Conservation (phyloP, 2,329 filamentous ascomycete species). For the Coniochaeta prunicola region DNA sequence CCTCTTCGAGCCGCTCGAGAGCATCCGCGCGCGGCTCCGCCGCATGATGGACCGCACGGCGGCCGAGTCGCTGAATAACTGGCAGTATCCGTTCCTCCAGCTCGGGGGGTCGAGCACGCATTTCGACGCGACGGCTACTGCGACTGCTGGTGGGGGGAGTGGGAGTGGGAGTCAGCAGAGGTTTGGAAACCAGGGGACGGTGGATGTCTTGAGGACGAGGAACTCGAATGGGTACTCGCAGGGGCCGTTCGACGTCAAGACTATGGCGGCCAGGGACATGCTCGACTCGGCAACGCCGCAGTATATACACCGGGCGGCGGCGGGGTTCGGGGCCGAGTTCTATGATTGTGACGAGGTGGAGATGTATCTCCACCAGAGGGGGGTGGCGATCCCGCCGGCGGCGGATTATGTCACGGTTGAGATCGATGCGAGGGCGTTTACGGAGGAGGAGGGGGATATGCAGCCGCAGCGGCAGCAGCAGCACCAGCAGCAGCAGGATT, state of each 20-base stretch:
- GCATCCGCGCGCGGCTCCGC: conserved; percentile 35
- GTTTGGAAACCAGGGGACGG: conserved; percentile 29
- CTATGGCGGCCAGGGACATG: conserved; percentile 31
- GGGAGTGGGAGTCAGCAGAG: background rate
- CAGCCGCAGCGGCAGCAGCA: too few relatives aligned
- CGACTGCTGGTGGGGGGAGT: background rate
- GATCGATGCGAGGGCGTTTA: conserved; percentile 37
- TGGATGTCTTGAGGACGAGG: conserved; percentile 17
- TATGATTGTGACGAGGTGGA: conserved; percentile 74
- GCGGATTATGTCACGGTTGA: conserved; percentile 55
- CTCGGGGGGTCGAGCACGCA: conserved; percentile 64
- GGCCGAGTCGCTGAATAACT: conserved; percentile 45
- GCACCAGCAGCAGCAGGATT: too few relatives aligned
- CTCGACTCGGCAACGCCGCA: conserved; percentile 46
- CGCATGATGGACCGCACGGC: conserved; percentile 22
- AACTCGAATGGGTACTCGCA: conserved; percentile 28
- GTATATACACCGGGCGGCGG: conserved; percentile 33
- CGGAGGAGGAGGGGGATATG: conserved; percentile 9
- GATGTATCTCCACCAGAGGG: conserved; percentile 58
- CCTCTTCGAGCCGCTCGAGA: conserved; percentile 46
- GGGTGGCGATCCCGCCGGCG: conserved; percentile 53
- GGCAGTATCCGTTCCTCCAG: conserved; percentile 54
- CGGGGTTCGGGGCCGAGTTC: conserved; percentile 65
- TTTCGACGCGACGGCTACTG: conserved; percentile 29
- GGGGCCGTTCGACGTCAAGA: conserved; percentile 38